Evolutionary conservation across 2,329 filamentous ascomycete species (phyloP).

Genomic region (Calonectria naviculata): DNA sequence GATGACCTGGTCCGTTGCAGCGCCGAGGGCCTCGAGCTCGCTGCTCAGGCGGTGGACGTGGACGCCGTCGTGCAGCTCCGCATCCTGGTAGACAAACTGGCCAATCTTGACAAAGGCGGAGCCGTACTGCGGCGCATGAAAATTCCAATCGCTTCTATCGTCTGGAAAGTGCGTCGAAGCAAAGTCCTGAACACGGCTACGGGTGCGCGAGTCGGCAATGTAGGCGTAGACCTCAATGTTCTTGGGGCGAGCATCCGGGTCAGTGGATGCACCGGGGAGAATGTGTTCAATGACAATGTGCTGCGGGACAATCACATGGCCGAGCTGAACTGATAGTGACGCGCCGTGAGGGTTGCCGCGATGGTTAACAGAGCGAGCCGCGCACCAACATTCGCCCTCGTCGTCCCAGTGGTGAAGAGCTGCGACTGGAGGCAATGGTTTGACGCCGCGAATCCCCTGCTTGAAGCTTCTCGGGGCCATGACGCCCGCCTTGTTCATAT

Average conservation of each 20-base stretch:
- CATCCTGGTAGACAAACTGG: constrained; percentile 64
- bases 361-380: constrained; percentile 55
- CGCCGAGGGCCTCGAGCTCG: constrained; percentile 59
- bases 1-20: constrained; percentile 62
- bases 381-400: constrained; percentile 90
- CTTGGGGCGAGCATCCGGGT: constrained; percentile 71
- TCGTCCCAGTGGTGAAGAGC: constrained; percentile 80
- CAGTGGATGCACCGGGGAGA: constrained; percentile 67
- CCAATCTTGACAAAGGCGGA: constrained; percentile 67
- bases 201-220: constrained; percentile 59
- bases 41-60: constrained; percentile 65
- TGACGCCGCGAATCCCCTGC: constrained; percentile 33
- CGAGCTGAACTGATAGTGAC: constrained; percentile 73
- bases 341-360: constrained; percentile 63
- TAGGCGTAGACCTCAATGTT: constrained; percentile 78
- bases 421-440: constrained; percentile 52
- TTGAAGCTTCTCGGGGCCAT: constrained; percentile 15
- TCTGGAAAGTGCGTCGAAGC: constrained; percentile 54
- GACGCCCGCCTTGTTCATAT: constrained; percentile 39
- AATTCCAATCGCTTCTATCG: constrained; percentile 42
- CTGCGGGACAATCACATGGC: constrained; percentile 70
- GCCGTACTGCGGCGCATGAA: constrained; percentile 38
- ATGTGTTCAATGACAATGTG: constrained; percentile 81
- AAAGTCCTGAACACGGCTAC: constrained; percentile 55
- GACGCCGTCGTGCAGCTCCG: constrained; percentile 53